Evolutionary conservation across 2,329 filamentous ascomycete genomes (phyloP).

Genomic region (Botrytis medusae): DNA sequence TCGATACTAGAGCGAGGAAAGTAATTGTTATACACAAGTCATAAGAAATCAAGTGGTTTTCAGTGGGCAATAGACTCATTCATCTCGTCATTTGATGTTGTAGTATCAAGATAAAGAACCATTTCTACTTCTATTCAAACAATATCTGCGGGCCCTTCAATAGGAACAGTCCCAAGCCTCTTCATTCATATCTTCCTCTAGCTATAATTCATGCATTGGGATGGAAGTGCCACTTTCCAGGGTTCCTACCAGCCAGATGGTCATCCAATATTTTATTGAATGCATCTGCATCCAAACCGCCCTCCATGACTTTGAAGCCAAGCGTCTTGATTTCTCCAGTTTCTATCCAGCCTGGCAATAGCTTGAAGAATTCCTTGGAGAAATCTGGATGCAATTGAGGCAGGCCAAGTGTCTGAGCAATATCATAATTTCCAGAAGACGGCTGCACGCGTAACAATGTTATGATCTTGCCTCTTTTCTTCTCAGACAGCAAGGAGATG

Average conservation of each 20-base stretch:
- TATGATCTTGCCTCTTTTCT: conserved; percentile 16
- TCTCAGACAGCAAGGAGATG: conserved; percentile 17
- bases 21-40: not conserved
- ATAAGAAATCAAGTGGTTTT: not conserved
- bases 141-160: too few species aligned
- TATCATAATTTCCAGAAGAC: not conserved
- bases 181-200: not conserved
- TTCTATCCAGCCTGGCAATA: conserved; percentile 6
- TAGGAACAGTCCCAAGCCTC: not conserved
- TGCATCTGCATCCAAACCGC: conserved; percentile 17
- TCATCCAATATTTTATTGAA: conserved; percentile 21
- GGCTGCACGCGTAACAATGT: not conserved
- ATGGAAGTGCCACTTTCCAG: conserved; percentile 21
- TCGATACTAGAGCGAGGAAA: not conserved
- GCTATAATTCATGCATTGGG: not conserved
- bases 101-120: not conserved
- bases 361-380: not conserved
- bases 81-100: not conserved
- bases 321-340: conserved; percentile 18
- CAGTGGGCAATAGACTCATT: fast-evolving
- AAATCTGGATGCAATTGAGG: not conserved
- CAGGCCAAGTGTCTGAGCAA: not conserved
- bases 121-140: not conserved
- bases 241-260: conserved; percentile 19
- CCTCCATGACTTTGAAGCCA: conserved; percentile 12